Evolutionary conservation across 2,329 filamentous ascomycete genomes (phyloP), one percentile per base, ranked within the genome.

Genomic region (Curvularia sp.): DNA sequence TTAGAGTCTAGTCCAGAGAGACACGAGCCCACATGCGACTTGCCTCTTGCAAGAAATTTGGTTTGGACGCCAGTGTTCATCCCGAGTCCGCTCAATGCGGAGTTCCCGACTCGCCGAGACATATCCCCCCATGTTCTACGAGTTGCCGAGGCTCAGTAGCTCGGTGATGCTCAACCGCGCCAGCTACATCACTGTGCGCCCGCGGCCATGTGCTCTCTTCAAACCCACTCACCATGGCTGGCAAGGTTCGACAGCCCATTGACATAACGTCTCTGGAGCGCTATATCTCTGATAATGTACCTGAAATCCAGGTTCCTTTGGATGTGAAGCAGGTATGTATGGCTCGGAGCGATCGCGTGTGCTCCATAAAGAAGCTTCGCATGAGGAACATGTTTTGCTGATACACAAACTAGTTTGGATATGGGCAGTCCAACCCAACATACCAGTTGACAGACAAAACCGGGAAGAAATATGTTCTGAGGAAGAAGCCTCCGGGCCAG

Each of bases 401-500:
- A 50, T 15, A 18, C 55, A 44, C 55, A 42, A 20, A 33, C 72
- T 28, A 98, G 91, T 99, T 98, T 76, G 92, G 93, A 70, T 98
- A 96, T 77, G 95, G 95, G 60, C 95, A 98, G 80, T 97, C 92
- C 58, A 99, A 98, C 76, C 95, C 95, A 44, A 99, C 95, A 2
- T 99, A 98, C 80, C 92, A 94, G 72, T 84, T 98, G 72, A 96
- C 88, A 15, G 88, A 88, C 52, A 83, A 87, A 65, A 83, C 88
- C 74, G 87, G 88, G 51, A 78, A 82, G 67, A 88, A 88, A 74
- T 97, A 89, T 80, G 95, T 99, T 33, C 86, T 98, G 82, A 92
- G 95, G 76, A 98, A 99, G 85, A 98, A 98, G 81, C 95, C 95
- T 0, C 94, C 95, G n/a, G 95, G 95, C 64, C 88, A 89, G 80